A percentile compares a stretch with the other conserved stretches of the same genome.
These are phyloP conservation scores for Phaeoacremonium minimum DNA, from an alignment of 2,329 filamentous ascomycete genomes.

Conservation along the genomic window DNA sequence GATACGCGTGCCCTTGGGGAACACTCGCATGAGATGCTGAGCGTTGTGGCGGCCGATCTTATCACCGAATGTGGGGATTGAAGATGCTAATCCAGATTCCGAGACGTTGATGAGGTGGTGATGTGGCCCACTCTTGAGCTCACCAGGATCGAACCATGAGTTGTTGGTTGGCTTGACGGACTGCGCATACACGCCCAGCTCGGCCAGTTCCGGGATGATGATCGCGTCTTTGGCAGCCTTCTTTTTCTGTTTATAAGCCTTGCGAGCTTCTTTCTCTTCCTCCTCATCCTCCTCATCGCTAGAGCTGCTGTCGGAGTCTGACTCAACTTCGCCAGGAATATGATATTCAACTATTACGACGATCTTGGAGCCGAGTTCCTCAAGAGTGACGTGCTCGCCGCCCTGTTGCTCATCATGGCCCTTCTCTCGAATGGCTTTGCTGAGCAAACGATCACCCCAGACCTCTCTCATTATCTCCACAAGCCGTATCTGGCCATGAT, in stretches of 20 bases:
- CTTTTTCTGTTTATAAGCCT: conserved; percentile 50
- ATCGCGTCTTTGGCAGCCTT: conserved; percentile 34
- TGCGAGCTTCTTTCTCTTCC: conserved; percentile 42
- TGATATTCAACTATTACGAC: conserved; percentile 67
- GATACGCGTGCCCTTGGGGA: conserved; percentile 65
- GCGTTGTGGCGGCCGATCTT: conserved; percentile 58
- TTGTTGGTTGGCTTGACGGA: conserved; percentile 64
- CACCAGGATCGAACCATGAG: conserved; percentile 55
- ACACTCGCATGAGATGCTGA: conserved; percentile 65
- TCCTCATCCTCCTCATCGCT: conserved; percentile 30
- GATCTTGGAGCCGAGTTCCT: conserved; percentile 58
- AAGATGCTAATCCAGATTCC: conserved; percentile 50
- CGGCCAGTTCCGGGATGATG: conserved; percentile 62
- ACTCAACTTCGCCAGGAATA: conserved; percentile 44
- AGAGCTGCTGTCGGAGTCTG: conserved; percentile 18
- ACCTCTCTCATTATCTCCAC: conserved; percentile 63
- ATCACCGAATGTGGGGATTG: conserved; percentile 40
- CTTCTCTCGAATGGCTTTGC: conserved; percentile 49
- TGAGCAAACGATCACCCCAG: conserved; percentile 56
- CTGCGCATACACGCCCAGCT: conserved; percentile 65
- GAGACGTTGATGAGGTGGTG: conserved; percentile 68
- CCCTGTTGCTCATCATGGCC: conserved; percentile 51
- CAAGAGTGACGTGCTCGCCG: conserved; percentile 51
- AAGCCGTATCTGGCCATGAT: conserved; percentile 55
- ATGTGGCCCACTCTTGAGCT: conserved; percentile 52